Evolutionary conservation across 805 yeast species (phyloP).

Genomic region (Osmozyma mogii): DNA sequence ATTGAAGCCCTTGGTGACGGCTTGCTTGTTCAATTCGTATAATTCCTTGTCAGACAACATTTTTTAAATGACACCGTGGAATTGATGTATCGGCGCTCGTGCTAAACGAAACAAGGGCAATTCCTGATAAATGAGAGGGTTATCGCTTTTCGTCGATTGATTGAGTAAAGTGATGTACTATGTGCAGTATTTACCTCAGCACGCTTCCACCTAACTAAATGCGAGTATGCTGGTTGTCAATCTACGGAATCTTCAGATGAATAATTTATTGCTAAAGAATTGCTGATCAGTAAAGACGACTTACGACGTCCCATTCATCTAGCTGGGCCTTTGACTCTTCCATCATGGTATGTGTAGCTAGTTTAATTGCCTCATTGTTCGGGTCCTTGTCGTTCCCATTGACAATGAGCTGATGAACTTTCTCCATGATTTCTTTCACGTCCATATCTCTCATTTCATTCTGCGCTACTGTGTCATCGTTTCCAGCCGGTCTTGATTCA

Average conservation of each 20-base stretch:
- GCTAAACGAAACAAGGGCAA: no score
- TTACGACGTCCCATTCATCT: slow-evolving; percentile 31
- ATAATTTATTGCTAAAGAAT: background rate
- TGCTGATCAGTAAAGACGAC: slow-evolving; percentile 15
- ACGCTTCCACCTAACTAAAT: no score
- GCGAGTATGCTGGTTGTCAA: no score
- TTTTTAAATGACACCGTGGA: no score
- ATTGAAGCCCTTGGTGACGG: slow-evolving; percentile 86
- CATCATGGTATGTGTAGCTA: slow-evolving; percentile 8
- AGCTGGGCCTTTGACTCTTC: slow-evolving; percentile 19
- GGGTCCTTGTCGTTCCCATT: slow-evolving; percentile 1
- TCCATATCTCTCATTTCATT: no score
- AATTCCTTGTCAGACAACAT: slow-evolving; percentile 36
- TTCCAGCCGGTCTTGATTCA: no score
- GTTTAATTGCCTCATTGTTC: slow-evolving; percentile 8
- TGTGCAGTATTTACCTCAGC: no score
- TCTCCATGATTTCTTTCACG: slow-evolving; percentile 22
- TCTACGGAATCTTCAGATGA: no score
- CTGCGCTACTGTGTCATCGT: no score
- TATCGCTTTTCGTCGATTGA: slow-evolving; percentile 1
- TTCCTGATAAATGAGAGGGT: slow-evolving; percentile 2
- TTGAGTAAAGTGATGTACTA: background rate
- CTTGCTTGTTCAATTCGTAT: slow-evolving; percentile 80
- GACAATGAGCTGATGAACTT: slow-evolving; percentile 19
- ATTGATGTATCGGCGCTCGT: no score